Conservation (phyloP, 176 grass and related monocot genomes). For the Lolium perenne region DNA sequence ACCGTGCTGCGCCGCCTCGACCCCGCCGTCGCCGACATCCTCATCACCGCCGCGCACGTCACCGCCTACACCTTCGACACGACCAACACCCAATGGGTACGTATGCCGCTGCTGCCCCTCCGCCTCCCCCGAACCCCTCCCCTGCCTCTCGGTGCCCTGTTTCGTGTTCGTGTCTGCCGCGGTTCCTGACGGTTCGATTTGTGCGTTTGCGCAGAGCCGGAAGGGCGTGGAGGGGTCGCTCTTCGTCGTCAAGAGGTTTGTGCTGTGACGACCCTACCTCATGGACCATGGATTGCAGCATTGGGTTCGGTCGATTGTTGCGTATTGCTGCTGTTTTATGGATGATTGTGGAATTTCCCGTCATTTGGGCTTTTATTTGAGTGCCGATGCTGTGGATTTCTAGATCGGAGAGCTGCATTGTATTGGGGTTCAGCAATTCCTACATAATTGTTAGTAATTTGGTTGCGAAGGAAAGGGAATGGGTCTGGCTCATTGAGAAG, state of each 20-base stretch:
- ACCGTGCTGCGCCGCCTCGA: conserved; percentile 75
- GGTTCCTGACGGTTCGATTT: not conserved
- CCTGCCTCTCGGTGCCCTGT: conserved; percentile 1
- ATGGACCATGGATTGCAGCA: not conserved
- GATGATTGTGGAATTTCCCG: not conserved
- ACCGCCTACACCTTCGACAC: conserved; percentile 59
- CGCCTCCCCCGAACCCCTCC: not conserved
- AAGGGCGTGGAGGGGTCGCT: conserved; percentile 76
- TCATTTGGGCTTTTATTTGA: not conserved
- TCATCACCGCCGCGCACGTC: conserved; percentile 66
- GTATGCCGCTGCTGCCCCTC: not conserved
- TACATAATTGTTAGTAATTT: not conserved
- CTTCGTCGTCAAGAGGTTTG: conserved; percentile 74
- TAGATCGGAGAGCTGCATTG: too few species aligned
- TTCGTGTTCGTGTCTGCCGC: not conserved
- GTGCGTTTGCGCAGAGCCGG: conserved; percentile 35
- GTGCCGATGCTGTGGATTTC: not conserved
- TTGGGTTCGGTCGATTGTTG: not conserved
- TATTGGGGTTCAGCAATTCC: not conserved
- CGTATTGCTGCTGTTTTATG: not conserved
- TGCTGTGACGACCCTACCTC: not conserved
- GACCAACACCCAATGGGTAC: conserved; percentile 45
- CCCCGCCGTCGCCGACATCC: conserved; percentile 65
- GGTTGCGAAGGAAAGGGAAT: not conserved
- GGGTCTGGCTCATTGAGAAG: not conserved